phyloP scores from a whole-genome alignment of 2,329 filamentous ascomycete genomes.

The Fusarium musae region DNA sequence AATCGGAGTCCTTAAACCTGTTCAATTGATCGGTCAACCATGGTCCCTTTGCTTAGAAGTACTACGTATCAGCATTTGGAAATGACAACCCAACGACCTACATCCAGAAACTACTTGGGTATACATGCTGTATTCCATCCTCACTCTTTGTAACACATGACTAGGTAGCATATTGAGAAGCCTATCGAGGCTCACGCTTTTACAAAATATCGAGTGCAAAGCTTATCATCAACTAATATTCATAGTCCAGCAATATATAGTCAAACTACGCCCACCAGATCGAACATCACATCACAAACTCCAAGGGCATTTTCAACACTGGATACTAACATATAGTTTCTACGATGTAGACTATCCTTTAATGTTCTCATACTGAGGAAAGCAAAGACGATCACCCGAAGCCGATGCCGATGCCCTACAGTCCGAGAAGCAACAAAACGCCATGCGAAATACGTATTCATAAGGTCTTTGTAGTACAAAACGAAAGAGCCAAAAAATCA shows the following conservation, averaged over 20 bases:
- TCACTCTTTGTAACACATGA: neutral
- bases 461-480: neutral
- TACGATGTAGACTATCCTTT: neutral
- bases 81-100: neutral
- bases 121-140: neutral
- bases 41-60: neutral
- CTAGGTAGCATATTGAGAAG: neutral
- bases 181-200: neutral
- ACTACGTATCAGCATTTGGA: neutral
- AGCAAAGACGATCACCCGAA: neutral
- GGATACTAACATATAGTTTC: neutral
- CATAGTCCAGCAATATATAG: neutral
- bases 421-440: neutral
- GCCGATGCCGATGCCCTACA: neutral
- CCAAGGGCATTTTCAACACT: neutral
- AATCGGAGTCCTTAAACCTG: too few species aligned
- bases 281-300: neutral
- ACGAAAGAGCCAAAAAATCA: slow-evolving; percentile 7
- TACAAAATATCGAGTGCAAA: neutral
- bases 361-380: neutral
- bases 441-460: neutral
- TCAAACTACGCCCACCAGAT: neutral
- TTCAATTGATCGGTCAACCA: neutral
- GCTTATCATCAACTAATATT: neutral
- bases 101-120: neutral